Evolutionary conservation across 805 yeast genomes (phyloP).

Genomic region (Candida yuanshanica): DNA sequence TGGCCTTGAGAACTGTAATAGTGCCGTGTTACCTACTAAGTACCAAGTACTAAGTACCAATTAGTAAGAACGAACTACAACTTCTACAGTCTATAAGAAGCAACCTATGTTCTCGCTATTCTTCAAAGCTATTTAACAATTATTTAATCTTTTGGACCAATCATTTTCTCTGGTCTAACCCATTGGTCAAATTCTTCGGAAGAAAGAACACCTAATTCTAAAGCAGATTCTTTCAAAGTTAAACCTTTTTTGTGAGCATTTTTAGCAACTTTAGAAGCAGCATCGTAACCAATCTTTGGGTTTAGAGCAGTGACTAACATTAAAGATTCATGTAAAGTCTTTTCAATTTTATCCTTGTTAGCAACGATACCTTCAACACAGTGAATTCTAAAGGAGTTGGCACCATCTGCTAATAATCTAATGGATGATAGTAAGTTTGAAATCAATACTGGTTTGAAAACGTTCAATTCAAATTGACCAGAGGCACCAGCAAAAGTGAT

Average conservation of each 20-base stretch:
- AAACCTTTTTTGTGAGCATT: constrained; percentile 97
- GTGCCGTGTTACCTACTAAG: too few relatives aligned
- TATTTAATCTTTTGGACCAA: constrained; percentile 68
- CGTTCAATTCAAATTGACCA: constrained; percentile 97
- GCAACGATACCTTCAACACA: constrained; percentile 95
- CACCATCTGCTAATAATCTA: constrained; percentile 85
- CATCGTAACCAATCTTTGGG: constrained; percentile 98
- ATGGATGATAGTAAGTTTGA: constrained; percentile 83
- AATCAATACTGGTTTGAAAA: constrained; percentile 94
- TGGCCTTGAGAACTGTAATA: too few relatives aligned
- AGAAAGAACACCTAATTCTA: constrained; percentile 81
- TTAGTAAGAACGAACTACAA: too few relatives aligned
- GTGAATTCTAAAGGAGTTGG: constrained; percentile 83
- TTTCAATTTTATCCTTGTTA: constrained; percentile 79
- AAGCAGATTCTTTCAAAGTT: constrained; percentile 90
- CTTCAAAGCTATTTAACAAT: too few relatives aligned
- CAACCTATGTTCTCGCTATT: too few relatives aligned
- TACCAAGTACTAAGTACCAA: too few relatives aligned
- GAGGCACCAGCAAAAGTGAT: constrained; percentile 98
- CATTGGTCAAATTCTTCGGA: constrained; percentile 89
- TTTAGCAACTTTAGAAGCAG: constrained; percentile 96
- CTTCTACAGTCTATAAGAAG: too few relatives aligned
- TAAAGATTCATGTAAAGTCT: constrained; percentile 86
- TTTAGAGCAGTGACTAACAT: constrained; percentile 98
- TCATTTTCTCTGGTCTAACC: constrained; percentile 98